Conservation (phyloP, 2,329 filamentous ascomycete genomes). For the Colletotrichum navitas region DNA sequence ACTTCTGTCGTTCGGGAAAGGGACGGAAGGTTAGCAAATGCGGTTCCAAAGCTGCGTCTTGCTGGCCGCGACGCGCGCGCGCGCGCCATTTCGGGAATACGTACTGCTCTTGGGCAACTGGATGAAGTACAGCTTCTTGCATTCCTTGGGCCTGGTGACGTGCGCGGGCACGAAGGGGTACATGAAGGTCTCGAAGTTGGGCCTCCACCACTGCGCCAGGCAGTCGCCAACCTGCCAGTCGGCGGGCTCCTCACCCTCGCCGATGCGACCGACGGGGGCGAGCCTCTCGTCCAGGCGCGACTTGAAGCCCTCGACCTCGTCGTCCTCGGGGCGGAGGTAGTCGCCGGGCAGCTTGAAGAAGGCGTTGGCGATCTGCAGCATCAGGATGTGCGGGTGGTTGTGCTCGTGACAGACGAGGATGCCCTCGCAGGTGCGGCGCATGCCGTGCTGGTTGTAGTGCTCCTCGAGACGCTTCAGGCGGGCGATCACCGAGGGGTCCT, state of each 20-base stretch:
- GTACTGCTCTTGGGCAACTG: slow-evolving; percentile 91
- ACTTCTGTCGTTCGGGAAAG: slow-evolving; percentile 73
- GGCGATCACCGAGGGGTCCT: slow-evolving; percentile 94
- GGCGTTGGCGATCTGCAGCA: slow-evolving; percentile 99
- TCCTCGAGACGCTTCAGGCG: slow-evolving; percentile 95
- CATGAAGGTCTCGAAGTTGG: slow-evolving; percentile 99
- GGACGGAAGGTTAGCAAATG: slow-evolving; percentile 43
- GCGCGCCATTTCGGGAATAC: slow-evolving; percentile 47
- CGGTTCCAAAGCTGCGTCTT: no score
- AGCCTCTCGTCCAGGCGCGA: slow-evolving; percentile 90
- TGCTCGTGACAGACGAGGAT: slow-evolving; percentile 98
- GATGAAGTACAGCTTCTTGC: slow-evolving; percentile 99
- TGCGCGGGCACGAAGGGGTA: slow-evolving; percentile 98
- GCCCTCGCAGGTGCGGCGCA: slow-evolving; percentile 97
- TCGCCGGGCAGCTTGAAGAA: slow-evolving; percentile 99
- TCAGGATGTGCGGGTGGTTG: slow-evolving; percentile 98
- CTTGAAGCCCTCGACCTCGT: slow-evolving; percentile 97
- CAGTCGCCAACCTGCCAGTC: slow-evolving; percentile 97
- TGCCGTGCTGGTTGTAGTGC: slow-evolving; percentile 91
- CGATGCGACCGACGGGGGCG: slow-evolving; percentile 88
- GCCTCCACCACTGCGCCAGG: slow-evolving; percentile 97
- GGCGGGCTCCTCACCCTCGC: slow-evolving; percentile 84
- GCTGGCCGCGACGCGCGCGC: slow-evolving; percentile 18
- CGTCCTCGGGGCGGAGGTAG: slow-evolving; percentile 89
- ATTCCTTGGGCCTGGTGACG: slow-evolving; percentile 96